Base-by-base conservation (phyloP, 108 stramenopile genomes). In the Nitzschia sp. region DNA sequence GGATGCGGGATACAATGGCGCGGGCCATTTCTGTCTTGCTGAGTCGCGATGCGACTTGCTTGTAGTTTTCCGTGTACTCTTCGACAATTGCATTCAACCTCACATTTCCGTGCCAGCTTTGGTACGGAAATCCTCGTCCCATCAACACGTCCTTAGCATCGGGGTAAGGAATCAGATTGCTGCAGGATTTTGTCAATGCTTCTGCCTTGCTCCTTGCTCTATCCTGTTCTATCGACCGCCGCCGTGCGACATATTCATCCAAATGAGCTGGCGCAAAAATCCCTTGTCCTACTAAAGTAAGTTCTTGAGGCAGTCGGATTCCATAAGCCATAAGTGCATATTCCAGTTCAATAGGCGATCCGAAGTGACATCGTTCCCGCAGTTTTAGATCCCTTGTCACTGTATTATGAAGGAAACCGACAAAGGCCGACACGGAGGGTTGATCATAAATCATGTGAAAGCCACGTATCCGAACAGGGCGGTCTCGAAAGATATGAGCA, bases 81-180 rank as follows among this genome's bases (percentile, higher is more conserved):
- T 19, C 2, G 24, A 60, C 59, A n/a, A 60, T 2, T n/a, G 2
- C 59, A 1, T n/a, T 13, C 29, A 60, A 21, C 18, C 25, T 18
- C 1, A 23, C 13, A 18, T 34, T 60, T 11, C 59, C 59, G 2
- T 19, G 18, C 33, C 21, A 60, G 17, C 21, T 21, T 34, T 60
- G 59, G 33, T 60, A 60, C 1, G 59, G 59, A 24, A 21, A 35
- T 1, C 59, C 59, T 11, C 59, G 59, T 15, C 59, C 59, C 1
- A 60, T 23, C 29, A 60, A 34, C 15, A 60, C 33, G 5, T 60
- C 59, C 25, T 21, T 17, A 17, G 29, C 24, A 11, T 18, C 35
- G 15, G 59, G 35, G 33, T 60, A 38, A 13, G 17, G 18, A 19
- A 60, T 38, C 1, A 31, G 1, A 47, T 21, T 45, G n/a, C n/a